Conservation (phyloP, 192 early-diverging fungal genomes). For the Linnemannia schmuckeri region DNA sequence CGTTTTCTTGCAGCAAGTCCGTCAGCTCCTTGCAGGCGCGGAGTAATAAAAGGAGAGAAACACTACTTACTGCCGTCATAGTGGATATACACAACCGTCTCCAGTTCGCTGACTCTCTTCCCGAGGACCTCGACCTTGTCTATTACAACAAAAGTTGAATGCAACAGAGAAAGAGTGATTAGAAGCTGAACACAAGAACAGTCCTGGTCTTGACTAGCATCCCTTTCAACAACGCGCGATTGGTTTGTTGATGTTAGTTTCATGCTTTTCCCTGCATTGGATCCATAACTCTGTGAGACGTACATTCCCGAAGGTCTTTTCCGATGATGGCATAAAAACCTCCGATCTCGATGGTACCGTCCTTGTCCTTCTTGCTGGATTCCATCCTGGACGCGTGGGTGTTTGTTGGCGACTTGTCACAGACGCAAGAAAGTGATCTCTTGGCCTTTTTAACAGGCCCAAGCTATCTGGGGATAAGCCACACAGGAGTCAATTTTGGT, state of each 20-base stretch:
- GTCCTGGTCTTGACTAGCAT: neutral
- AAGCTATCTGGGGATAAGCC: neutral
- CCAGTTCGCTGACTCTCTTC: constrained; percentile 40
- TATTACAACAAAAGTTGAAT: constrained; percentile 3
- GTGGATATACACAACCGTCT: constrained; percentile 48
- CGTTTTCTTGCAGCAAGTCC: neutral
- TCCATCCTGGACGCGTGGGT: neutral
- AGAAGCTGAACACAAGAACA: neutral
- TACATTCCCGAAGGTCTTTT: constrained; percentile 51
- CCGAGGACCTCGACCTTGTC: constrained; percentile 50
- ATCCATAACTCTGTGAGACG: neutral
- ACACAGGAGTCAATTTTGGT: neutral
- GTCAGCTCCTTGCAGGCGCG: neutral
- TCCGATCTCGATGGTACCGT: constrained; percentile 33
- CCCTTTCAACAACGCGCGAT: neutral
- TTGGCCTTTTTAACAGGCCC: too few species aligned
- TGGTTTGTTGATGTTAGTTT: neutral
- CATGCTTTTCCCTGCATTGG: neutral
- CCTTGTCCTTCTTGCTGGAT: constrained; percentile 23
- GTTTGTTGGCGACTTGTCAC: neutral
- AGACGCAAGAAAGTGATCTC: neutral
- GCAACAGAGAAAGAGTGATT: neutral
- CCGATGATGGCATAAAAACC: constrained; percentile 40
- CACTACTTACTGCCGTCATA: constrained; percentile 51
- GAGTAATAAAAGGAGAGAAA: neutral